Evolutionary conservation across 768 basidiomycete genomes (phyloP).

Genomic region (Lactarius vividus): DNA sequence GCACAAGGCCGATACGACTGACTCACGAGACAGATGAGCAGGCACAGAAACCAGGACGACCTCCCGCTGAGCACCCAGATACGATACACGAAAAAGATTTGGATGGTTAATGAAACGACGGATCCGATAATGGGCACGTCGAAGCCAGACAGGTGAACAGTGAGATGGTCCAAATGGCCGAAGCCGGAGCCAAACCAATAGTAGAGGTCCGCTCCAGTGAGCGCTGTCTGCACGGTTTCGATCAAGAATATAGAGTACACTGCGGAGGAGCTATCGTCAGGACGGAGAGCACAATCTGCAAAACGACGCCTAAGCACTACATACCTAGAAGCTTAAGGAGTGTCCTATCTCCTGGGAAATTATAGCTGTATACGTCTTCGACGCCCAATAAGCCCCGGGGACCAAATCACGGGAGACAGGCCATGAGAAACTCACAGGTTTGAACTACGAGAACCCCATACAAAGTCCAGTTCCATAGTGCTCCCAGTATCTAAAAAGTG

Average conservation of each 20-base stretch:
- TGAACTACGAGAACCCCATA: constrained; percentile 34
- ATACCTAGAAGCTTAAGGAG: constrained; percentile 9
- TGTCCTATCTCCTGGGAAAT: constrained; percentile 7
- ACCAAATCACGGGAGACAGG: background rate
- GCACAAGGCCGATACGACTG: background rate
- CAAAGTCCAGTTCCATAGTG: constrained; percentile 31
- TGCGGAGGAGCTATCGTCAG: constrained; percentile 9
- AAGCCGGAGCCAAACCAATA: constrained; percentile 35
- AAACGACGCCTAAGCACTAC: background rate
- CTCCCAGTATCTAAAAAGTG: constrained; percentile 6
- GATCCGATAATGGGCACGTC: constrained; percentile 33
- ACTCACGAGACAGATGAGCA: constrained; percentile 5
- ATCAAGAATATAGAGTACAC: constrained; percentile 31
- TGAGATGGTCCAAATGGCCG: constrained; percentile 31
- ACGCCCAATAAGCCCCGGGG: background rate
- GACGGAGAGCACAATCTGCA: too few relatives aligned
- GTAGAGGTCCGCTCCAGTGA: constrained; percentile 32
- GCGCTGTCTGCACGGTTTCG: constrained; percentile 31
- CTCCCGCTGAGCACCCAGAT: constrained; percentile 27
- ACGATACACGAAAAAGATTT: constrained; percentile 36
- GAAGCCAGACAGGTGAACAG: constrained; percentile 28
- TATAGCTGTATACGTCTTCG: constrained; percentile 20
- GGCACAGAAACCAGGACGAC: background rate
- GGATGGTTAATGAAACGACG: constrained; percentile 32
- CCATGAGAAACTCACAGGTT: constrained; percentile 29